phyloP scores from a whole-genome alignment of 805 yeast species.

The Pichia scutulata region DNA sequence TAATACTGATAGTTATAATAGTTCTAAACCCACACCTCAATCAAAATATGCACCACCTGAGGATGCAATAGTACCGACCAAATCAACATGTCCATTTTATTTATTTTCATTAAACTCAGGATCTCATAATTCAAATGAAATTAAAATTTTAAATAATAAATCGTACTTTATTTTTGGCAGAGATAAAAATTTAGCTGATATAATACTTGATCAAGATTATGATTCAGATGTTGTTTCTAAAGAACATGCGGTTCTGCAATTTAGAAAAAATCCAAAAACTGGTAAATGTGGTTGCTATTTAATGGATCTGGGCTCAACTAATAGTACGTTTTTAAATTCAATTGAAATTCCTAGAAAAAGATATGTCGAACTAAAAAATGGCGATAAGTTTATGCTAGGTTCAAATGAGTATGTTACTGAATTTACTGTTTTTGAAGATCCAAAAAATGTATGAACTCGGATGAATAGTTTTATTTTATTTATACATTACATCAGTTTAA shows the following conservation, averaged over 20 bases:
- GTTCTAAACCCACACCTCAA: background rate
- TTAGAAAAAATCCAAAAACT: conserved; percentile 9
- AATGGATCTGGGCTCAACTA: conserved; percentile 24
- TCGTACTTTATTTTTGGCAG: conserved; percentile 25
- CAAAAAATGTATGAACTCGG: background rate
- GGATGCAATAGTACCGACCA: conserved; percentile 15
- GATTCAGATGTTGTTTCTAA: conserved; percentile 17
- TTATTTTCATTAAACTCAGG: conserved; percentile 6
- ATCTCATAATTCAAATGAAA: conserved; percentile 9
- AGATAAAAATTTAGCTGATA: conserved; percentile 15
- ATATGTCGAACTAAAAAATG: conserved; percentile 20
- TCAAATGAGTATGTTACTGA: conserved; percentile 19
- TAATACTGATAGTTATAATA: background rate
- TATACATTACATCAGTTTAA: background rate
- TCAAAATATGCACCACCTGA: conserved; percentile 16
- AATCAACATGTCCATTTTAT: conserved; percentile 13
- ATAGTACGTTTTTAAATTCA: conserved; percentile 25
- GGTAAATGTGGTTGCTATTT: conserved; percentile 13
- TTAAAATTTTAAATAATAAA: conserved; percentile 17
- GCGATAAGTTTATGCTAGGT: conserved; percentile 23
- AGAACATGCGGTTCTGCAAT: conserved; percentile 27
- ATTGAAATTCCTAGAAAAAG: conserved; percentile 20
- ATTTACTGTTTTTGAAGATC: conserved; percentile 17
- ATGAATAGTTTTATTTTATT: background rate
- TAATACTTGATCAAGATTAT: conserved; percentile 13